Base-by-base conservation (phyloP, 1,284 basidiomycete genomes). In the Ustilago sp. region DNA sequence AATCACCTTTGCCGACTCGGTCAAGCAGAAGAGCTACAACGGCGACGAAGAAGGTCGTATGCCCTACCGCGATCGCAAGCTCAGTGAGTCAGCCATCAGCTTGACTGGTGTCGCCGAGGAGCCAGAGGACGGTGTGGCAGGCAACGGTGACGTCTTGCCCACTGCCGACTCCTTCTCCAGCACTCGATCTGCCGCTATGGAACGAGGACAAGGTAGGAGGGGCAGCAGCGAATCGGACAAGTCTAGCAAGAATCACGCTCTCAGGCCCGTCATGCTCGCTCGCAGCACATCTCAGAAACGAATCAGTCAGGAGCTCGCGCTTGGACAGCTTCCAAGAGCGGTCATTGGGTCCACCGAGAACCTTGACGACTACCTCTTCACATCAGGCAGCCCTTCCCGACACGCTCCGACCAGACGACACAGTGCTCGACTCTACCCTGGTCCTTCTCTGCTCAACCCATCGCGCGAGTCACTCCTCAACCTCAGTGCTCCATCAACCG, bases 31-130 rank as follows among this genome's bases (percentile, higher is more conserved):
- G 17, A 74, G 77, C 71, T 67, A 63, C 55, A 69, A 55, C 39
- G 57, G 61, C n/a, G 80, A 77, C 41, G 80, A 77, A 15, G 78
- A 80, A 28, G 50, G 54, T 31, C 71, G 78, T 15, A 65, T 79
- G 62, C 78, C 76, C 2, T 83, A 83, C 47, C 75, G 81, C 13
- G 81, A 83, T 51, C 75, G 81, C 47, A 81, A 81, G 56, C 39
- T 77, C 15, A 83, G 81, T 71, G 81, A 83, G 55, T 83, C 81
- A 9, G 81, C 74, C 31, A 65, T 78, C 51, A 83, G 80, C 53
- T 61, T 83, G 39, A 79, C 79, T 4, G 80, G 77, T 13, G 81
- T 83, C 15, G 73, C 68, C 1, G 81, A 83, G 53, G 81, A 83
- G 52, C 61, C 68, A 1, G 80, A 82, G 41, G 80, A 80, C 8